Conservation (phyloP, 495 filamentous ascomycete genomes). For the Talaromyces borbonicus region DNA sequence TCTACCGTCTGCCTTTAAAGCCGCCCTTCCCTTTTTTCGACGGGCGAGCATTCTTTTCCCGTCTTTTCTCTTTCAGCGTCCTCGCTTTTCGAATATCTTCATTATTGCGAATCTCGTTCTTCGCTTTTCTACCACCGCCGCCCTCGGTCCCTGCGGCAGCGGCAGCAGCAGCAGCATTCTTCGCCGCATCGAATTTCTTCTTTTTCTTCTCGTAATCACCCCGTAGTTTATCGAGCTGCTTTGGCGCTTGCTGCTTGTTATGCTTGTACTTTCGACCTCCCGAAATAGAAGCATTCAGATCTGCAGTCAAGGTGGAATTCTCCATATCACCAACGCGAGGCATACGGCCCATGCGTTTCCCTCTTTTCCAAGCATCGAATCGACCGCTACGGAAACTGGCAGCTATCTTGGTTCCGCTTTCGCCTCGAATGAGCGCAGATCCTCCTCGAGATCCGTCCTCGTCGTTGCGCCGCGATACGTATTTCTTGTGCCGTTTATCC, state of each 20-base stretch:
- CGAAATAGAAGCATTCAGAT: slow-evolving; percentile 20
- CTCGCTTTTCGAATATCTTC: slow-evolving; percentile 80
- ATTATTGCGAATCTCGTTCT: slow-evolving; percentile 67
- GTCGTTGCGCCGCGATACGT: slow-evolving; percentile 81
- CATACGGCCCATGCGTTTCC: slow-evolving; percentile 66
- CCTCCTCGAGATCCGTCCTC: slow-evolving; percentile 79
- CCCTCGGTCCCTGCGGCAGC: slow-evolving; percentile 28
- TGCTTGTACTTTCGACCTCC: slow-evolving; percentile 62
- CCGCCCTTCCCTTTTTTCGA: slow-evolving; percentile 34
- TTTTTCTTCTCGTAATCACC: slow-evolving; percentile 85
- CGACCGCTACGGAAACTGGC: slow-evolving; percentile 86
- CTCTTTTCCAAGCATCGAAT: slow-evolving; percentile 83
- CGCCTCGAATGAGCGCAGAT: slow-evolving; percentile 73
- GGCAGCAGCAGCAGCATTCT: slow-evolving; percentile 58
- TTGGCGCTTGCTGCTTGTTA: slow-evolving; percentile 74
- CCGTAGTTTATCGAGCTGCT: slow-evolving; percentile 80
- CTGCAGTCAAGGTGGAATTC: slow-evolving; percentile 28
- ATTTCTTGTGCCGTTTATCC: slow-evolving; percentile 96
- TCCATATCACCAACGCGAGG: slow-evolving; percentile 79
- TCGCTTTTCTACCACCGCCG: slow-evolving; percentile 49
- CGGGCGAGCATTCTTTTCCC: slow-evolving; percentile 87
- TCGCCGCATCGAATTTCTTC: slow-evolving; percentile 79
- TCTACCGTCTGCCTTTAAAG: not conserved
- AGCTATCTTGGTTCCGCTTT: slow-evolving; percentile 91
- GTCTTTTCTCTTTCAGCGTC: slow-evolving; percentile 61